A percentile compares a stretch with the other conserved stretches of the same genome.
Conservation (phyloP, 2,329 filamentous ascomycete species). For the Rutstroemia sp. region DNA sequence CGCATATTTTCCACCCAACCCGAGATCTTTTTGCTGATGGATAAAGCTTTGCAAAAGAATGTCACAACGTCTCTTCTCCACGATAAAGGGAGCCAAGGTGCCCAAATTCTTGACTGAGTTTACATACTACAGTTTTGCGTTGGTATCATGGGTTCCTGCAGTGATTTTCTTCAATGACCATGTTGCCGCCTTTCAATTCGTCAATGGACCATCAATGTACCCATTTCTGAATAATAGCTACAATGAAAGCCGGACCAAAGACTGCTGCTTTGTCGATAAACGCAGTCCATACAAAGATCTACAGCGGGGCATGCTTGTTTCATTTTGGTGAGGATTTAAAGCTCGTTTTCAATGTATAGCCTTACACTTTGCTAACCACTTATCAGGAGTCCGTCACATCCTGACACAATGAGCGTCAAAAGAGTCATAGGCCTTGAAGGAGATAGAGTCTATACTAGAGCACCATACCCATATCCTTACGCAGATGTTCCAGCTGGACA, state of each 20-base stretch:
- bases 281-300: conserved; percentile 50
- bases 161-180: conserved; percentile 54
- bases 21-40: not conserved
- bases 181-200: conserved; percentile 49
- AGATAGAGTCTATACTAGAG: conserved; percentile 62
- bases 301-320: conserved; percentile 67
- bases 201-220: conserved; percentile 65
- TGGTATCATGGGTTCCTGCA: conserved; percentile 55
- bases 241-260: conserved; percentile 45
- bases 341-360: not conserved
- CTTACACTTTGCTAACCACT: not conserved
- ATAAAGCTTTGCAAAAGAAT: not conserved
- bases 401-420: conserved; percentile 68
- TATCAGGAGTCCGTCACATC: conserved; percentile 60
- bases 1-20: not conserved
- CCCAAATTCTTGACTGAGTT: conserved; percentile 26
- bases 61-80: conserved; percentile 15
- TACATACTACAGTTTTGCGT: conserved; percentile 41
- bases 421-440: conserved; percentile 75
- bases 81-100: conserved; percentile 10
- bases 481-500: conserved; percentile 72
- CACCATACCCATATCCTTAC: conserved; percentile 44
- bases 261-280: conserved; percentile 53
- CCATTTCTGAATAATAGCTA: conserved; percentile 65
- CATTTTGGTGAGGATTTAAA: conserved; percentile 47